phyloP scores from a whole-genome alignment of 1,139 yeast species.

The Entelexis sorbosivorans region DNA sequence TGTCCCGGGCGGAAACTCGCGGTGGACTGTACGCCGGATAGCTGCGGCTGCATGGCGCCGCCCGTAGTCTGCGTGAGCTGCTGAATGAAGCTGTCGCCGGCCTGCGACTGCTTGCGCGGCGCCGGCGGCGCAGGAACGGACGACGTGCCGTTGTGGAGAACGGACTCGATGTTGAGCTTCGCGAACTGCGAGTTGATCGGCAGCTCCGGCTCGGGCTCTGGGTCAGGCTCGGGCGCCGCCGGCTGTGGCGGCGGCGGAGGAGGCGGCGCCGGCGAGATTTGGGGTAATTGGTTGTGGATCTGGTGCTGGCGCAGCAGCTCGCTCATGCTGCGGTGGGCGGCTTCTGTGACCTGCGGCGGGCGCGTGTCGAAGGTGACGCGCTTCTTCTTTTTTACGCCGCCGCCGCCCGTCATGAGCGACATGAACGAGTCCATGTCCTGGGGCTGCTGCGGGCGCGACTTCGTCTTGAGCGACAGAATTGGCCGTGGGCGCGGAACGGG shows the following conservation, averaged over 20 bases:
- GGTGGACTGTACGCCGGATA: not conserved
- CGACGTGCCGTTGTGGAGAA: slow-evolving; percentile 33
- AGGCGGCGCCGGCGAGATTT: slow-evolving; percentile 8
- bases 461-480: slow-evolving; percentile 25
- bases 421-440: slow-evolving; percentile 33
- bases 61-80: slow-evolving; percentile 15
- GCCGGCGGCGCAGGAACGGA: slow-evolving; percentile 26
- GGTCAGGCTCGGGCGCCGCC: slow-evolving; percentile 15
- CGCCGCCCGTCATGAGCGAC: slow-evolving; percentile 30
- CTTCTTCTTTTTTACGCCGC: slow-evolving; percentile 24
- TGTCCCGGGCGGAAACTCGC: too few relatives aligned
- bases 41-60: not conserved
- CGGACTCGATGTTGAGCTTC: slow-evolving; percentile 33
- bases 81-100: slow-evolving; percentile 23
- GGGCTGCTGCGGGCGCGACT: slow-evolving; percentile 26
- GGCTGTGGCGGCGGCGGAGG: slow-evolving; percentile 16
- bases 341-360: slow-evolving; percentile 35
- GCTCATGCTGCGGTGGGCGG: slow-evolving; percentile 33
- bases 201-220: slow-evolving; percentile 26
- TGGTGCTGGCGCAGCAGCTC: slow-evolving; percentile 32
- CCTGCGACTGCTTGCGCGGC: slow-evolving; percentile 22
- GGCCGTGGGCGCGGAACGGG: slow-evolving; percentile 33
- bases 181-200: slow-evolving; percentile 30
- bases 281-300: slow-evolving; percentile 14
- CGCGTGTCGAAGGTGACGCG: slow-evolving; percentile 32